phyloP scores from a whole-genome alignment of 1,284 basidiomycete genomes.

The Ustilago esculenta region DNA sequence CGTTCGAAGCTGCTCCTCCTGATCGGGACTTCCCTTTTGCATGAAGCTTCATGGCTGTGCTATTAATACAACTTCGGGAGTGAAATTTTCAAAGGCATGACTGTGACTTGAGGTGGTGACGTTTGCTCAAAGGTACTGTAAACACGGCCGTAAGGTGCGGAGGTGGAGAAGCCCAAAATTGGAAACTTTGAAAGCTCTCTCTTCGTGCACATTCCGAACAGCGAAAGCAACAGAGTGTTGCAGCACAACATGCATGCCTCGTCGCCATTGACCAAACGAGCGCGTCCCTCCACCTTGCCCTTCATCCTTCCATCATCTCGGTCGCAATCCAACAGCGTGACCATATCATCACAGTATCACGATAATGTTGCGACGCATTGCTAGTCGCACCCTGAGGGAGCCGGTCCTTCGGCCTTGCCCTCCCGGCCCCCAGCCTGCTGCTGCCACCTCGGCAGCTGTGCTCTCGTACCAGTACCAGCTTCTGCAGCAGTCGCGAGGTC shows the following conservation, averaged over 20 bases:
- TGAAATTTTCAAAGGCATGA: too few species aligned
- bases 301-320: background rate
- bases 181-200: constrained; percentile 1
- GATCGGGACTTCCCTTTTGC: too few species aligned
- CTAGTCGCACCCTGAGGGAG: constrained; percentile 43
- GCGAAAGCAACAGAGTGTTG: background rate
- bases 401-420: constrained; percentile 31
- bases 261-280: background rate
- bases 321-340: constrained; percentile 7
- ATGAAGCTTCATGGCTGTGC: too few species aligned
- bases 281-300: background rate
- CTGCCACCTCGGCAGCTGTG: constrained; percentile 43
- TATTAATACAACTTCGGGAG: too few species aligned
- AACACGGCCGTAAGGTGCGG: constrained; percentile 28
- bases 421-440: constrained; percentile 32
- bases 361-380: constrained; percentile 48
- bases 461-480: constrained; percentile 48
- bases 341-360: background rate
- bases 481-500: constrained; percentile 45
- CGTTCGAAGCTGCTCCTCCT: too few species aligned
- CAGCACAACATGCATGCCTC: constrained; percentile 9
- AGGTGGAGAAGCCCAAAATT: constrained; percentile 5
- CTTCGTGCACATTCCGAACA: constrained; percentile 26
- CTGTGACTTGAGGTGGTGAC: constrained; percentile 10
- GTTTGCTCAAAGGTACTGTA: constrained; percentile 11